Evolutionary conservation across 306 rosid species (phyloP).

Genomic region (Mimosa pudica): DNA sequence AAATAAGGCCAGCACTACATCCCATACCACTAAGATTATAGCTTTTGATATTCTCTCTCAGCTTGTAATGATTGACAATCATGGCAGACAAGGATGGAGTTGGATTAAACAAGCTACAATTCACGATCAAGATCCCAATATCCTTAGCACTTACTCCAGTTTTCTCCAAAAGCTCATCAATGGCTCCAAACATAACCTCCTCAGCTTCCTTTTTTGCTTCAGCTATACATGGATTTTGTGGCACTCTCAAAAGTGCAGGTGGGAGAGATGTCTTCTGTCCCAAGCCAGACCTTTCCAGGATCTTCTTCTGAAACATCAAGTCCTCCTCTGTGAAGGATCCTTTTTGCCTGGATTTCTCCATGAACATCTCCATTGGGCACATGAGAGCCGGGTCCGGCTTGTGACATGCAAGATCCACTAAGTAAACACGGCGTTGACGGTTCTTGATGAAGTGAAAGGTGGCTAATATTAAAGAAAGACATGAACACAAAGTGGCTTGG

Average conservation of each 20-base stretch:
- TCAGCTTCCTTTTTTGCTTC: background rate
- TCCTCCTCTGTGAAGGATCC: slow-evolving; percentile 58
- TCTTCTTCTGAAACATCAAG: slow-evolving; percentile 1
- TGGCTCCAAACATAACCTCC: background rate
- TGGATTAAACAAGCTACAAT: background rate
- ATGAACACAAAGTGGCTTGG: slow-evolving; percentile 53
- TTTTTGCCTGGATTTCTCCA: slow-evolving; percentile 48
- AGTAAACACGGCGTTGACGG: slow-evolving; percentile 65
- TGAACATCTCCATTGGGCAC: slow-evolving; percentile 52
- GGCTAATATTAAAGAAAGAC: slow-evolving; percentile 55
- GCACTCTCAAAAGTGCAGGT: background rate
- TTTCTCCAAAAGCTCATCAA: slow-evolving; percentile 3
- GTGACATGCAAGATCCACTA: slow-evolving; percentile 76
- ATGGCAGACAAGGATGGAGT: background rate
- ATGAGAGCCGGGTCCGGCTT: slow-evolving; percentile 57
- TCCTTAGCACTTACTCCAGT: background rate
- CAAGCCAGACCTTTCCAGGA: slow-evolving; percentile 2
- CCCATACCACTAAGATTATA: background rate
- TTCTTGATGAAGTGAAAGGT: slow-evolving; percentile 86
- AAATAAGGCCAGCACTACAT: background rate
- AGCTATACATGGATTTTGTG: background rate
- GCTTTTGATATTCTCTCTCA: background rate
- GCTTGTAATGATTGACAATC: background rate
- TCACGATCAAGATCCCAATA: background rate
- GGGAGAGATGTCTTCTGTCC: slow-evolving; percentile 2